Base-by-base conservation (phyloP, 805 yeast species). In the Cyberlindnera xishuangbannaensis region DNA sequence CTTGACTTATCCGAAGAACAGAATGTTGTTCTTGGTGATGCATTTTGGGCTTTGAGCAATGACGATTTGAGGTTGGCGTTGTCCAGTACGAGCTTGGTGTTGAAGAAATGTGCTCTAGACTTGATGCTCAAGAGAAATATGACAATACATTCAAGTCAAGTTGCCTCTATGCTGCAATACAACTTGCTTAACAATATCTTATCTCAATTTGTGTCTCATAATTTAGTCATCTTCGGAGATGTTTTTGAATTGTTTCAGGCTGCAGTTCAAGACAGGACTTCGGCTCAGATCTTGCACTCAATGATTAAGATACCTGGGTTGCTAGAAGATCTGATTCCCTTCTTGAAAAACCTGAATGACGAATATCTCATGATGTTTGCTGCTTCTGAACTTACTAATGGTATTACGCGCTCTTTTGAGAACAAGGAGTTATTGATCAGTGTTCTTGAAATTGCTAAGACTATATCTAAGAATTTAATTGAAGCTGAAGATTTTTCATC, bases 401-500 rank as follows among this genome's bases (percentile, higher is more conserved):
- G n/a, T n/a, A n/a, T n/a, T n/a, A n/a, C n/a, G n/a, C n/a, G n/a
- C n/a, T n/a, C n/a, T n/a, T n/a, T n/a, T n/a, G n/a, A n/a, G n/a
- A n/a, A n/a, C n/a, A n/a, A 20, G 9, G 23, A 20, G 12, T 9
- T 20, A 20, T 20, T 20, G 11, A 20, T 12, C 23, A 20, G n/a
- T n/a, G n/a, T n/a, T n/a, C n/a, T n/a, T n/a, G n/a, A 26, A 2
- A 11, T 15, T 11, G 42, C 48, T 3, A 43, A 41, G 19, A 2
- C 17, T 1, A 33, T 30, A 12, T 50, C 53, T 4, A 25, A 14
- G 27, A 45, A 34, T 29, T 43, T 33, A 39, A 52, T 49, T 26
- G 28, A 24, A n/a, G 25, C 36, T 23, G 56, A 51, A 13, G 32
- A 53, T 30, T 54, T 71, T 55, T 44, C 45, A 28, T 47, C 54